Evolutionary conservation across 257 asterid species (phyloP), one percentile per base, ranked within the genome.

Genomic region (Petunia secreta): DNA sequence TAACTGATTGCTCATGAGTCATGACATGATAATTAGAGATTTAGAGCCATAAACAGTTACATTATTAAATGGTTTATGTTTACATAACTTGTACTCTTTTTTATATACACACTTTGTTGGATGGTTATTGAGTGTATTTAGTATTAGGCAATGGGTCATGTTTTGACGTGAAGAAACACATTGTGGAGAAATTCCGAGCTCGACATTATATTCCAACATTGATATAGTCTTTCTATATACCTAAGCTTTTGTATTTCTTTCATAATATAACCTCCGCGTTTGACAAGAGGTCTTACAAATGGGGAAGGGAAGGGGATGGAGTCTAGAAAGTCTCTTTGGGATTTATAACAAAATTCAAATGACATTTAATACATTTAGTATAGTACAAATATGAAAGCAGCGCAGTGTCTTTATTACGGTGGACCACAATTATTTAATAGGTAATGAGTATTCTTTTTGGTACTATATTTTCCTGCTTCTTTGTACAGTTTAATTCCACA

Each of bases 391-490:
- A 54, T 11, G 75, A 41, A 59, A 38, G 75, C 39, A 48, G 64
- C 76, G 64, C 76, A 76, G 84, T 69, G 86, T 5, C 82, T 68
- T 77, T 38, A 79, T 4, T 7, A 25, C 8, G 1, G 82, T 79
- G 83, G 88, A 75, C 65, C 84, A 59, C 34, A 44, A 25, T 43
- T 34, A 75, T 83, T 83, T 65, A 58, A 36, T 40, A 66, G 52
- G 65, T 40, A 50, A 46, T 69, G 77, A 71, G 77, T 71, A 36
- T 9, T 71, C 1, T 10, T 69, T 71, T 71, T 48, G 44, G 77
- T 10, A 48, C 60, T 5, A 10, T 25, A 40, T 11, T 0, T 66
- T 39, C 25, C 25, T 25, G 25, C 25, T 25, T 25, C 25, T 25
- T 25, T 25, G 25, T 25, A 25, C 25, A 25, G 25, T 25, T 25